A percentile compares a stretch with the other conserved stretches of the same genome.
Conservation (phyloP, 2,329 filamentous ascomycete species). For the Arthrobotrys sphaeroides region DNA sequence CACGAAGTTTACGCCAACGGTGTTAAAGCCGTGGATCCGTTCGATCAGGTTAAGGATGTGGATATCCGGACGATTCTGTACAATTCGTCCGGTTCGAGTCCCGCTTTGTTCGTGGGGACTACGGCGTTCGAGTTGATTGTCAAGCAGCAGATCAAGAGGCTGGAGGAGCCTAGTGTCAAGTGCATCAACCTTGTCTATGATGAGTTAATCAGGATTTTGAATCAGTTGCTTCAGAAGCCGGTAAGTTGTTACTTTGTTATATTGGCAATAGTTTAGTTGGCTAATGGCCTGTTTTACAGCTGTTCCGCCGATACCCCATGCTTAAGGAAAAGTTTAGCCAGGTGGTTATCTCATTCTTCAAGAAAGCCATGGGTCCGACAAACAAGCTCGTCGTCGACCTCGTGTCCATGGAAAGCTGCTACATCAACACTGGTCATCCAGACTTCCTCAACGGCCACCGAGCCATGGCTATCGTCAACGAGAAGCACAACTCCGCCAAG, state of each 20-base stretch:
- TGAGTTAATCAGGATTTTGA: conserved; percentile 93
- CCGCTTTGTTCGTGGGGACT: conserved; percentile 94
- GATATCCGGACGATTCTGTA: conserved; percentile 97
- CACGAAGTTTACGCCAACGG: conserved; percentile 98
- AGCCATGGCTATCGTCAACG: conserved; percentile 98
- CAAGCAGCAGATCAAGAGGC: conserved; percentile 95
- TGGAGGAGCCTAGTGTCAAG: conserved; percentile 96
- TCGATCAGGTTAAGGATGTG: conserved; percentile 95
- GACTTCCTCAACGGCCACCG: conserved; percentile 97
- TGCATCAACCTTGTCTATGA: conserved; percentile 98
- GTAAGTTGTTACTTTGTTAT: conserved; percentile 39
- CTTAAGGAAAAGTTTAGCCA: conserved; percentile 96
- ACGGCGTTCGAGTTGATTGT: conserved; percentile 98
- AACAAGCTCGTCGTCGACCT: conserved; percentile 96
- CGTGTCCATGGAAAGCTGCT: conserved; percentile 94
- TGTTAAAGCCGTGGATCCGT: conserved; percentile 96
- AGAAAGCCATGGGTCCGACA: conserved; percentile 96
- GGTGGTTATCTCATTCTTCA: conserved; percentile 94
- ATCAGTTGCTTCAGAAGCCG: conserved; percentile 83
- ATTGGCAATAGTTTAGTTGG: not conserved
- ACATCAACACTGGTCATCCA: conserved; percentile 97
- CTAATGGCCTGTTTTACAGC: conserved; percentile 60
- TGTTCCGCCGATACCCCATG: conserved; percentile 91
- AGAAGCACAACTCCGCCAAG: conserved; percentile 81
- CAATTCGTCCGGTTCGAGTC: conserved; percentile 98